A percentile compares a stretch with the other conserved stretches of the same genome.
Conservation (phyloP, 1,284 basidiomycete genomes). For the Ustilago loliicola region DNA sequence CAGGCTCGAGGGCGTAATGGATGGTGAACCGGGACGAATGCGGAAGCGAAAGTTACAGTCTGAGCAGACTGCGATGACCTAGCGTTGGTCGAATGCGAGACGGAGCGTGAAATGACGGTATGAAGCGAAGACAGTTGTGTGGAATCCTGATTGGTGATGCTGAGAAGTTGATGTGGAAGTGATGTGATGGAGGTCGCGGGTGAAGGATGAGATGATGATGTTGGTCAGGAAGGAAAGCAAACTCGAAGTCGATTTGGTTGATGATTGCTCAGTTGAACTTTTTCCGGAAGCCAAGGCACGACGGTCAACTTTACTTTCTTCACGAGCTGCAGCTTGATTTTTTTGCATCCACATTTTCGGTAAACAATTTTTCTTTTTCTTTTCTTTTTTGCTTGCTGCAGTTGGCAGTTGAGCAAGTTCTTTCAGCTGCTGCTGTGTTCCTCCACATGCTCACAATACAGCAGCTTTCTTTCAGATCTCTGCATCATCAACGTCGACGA, state of each 20-base stretch:
- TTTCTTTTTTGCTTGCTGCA: conserved; percentile 9
- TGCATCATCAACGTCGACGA: neutral
- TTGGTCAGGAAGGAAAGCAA: conserved; percentile 3
- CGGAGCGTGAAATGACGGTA: neutral
- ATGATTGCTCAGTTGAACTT: conserved; percentile 4
- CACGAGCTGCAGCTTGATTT: neutral
- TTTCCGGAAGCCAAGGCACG: neutral
- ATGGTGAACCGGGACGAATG: neutral
- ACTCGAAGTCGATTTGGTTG: neutral
- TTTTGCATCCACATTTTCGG: neutral
- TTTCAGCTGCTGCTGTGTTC: neutral
- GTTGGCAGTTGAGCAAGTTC: neutral
- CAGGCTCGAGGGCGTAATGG: neutral
- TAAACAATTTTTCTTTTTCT: conserved; percentile 9
- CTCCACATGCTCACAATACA: conserved; percentile 11
- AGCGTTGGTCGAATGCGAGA: neutral
- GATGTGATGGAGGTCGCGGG: neutral
- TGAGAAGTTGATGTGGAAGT: neutral
- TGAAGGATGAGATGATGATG: conserved; percentile 4
- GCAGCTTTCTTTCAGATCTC: neutral
- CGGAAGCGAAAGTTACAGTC: neutral
- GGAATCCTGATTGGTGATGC: neutral
- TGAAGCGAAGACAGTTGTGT: neutral
- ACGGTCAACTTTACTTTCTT: neutral
- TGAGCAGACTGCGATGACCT: neutral